These are phyloP conservation scores for Debaryomycetaceae sp. DNA, from an alignment of 1,139 yeast species.

Conservation along the genomic window DNA sequence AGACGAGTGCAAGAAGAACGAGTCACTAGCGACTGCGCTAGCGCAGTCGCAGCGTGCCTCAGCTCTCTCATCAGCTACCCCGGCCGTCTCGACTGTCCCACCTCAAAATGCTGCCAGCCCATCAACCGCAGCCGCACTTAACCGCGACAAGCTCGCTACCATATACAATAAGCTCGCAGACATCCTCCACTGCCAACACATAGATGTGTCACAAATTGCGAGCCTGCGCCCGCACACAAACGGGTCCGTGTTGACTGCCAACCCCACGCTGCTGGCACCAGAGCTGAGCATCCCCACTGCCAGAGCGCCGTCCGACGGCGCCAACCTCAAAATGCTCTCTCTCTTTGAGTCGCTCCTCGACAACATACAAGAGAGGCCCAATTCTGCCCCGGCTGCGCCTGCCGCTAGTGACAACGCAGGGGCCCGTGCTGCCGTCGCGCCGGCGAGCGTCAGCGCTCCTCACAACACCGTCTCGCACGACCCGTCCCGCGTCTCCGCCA, in stretches of 20 bases:
- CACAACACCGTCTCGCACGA: too few relatives aligned
- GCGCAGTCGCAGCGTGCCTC: background rate
- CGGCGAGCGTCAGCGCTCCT: background rate
- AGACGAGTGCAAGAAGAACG: conserved; percentile 9
- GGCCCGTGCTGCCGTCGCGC: background rate
- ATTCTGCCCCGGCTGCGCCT: background rate
- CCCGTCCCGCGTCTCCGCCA: background rate
- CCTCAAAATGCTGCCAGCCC: too few relatives aligned
- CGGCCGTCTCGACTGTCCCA: background rate
- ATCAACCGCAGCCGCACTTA: background rate
- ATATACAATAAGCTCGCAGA: conserved; percentile 1
- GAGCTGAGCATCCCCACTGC: background rate
- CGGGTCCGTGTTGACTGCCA: background rate
- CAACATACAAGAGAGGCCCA: background rate
- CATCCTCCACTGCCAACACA: background rate
- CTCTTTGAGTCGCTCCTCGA: conserved; percentile 3
- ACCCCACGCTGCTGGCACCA: background rate
- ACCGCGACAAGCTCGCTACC: background rate
- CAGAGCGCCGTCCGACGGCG: background rate
- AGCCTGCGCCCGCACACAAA: background rate
- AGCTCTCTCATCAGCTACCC: background rate
- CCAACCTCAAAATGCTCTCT: conserved; percentile 1
- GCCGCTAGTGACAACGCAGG: background rate
- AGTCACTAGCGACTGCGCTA: background rate
- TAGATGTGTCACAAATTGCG: background rate